Percentiles rank a stretch among this genome's conserved stretches.
phyloP scores from a whole-genome alignment of 176 grass and related monocot species.

The Avena insularis region DNA sequence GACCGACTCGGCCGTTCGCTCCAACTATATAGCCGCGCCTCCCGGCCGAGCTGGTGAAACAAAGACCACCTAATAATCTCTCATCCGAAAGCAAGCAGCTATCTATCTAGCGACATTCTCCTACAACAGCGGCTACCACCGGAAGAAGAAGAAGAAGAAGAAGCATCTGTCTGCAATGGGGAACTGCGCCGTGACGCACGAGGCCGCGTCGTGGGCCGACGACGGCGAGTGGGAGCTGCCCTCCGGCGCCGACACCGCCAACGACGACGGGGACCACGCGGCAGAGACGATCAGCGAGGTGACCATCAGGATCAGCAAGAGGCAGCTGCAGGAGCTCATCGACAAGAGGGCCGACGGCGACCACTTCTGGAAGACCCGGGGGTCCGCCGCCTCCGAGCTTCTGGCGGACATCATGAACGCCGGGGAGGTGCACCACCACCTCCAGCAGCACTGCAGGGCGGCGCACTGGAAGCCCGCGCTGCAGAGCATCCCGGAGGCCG shows the following conservation, averaged over 20 bases:
- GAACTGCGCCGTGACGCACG: conserved; percentile 61
- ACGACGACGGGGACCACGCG: background rate
- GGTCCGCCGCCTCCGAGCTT: conserved; percentile 39
- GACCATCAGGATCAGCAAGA: conserved; percentile 69
- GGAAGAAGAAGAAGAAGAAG: background rate
- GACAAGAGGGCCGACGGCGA: conserved; percentile 29
- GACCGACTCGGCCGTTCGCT: background rate
- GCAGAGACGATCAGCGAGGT: conserved; percentile 42
- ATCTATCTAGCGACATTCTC: background rate
- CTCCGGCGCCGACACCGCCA: background rate
- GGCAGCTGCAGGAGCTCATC: conserved; percentile 65
- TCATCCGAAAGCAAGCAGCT: background rate
- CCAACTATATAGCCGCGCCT: conserved; percentile 42
- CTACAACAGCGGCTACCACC: background rate
- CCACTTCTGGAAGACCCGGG: conserved; percentile 32
- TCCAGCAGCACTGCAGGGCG: conserved; percentile 38
- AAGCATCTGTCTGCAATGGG: conserved; percentile 36
- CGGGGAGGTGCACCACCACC: conserved; percentile 54
- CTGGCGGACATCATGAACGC: conserved; percentile 70
- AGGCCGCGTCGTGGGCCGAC: conserved; percentile 63
- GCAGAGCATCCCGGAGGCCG: conserved; percentile 71
- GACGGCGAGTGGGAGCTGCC: conserved; percentile 64
- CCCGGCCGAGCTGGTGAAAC: background rate
- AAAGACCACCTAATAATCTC: conserved; percentile 27
- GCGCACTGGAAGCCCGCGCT: conserved; percentile 63